These are phyloP conservation scores for Cercophora newfieldiana DNA, from an alignment of 495 filamentous ascomycete species.

Conservation along the genomic window DNA sequence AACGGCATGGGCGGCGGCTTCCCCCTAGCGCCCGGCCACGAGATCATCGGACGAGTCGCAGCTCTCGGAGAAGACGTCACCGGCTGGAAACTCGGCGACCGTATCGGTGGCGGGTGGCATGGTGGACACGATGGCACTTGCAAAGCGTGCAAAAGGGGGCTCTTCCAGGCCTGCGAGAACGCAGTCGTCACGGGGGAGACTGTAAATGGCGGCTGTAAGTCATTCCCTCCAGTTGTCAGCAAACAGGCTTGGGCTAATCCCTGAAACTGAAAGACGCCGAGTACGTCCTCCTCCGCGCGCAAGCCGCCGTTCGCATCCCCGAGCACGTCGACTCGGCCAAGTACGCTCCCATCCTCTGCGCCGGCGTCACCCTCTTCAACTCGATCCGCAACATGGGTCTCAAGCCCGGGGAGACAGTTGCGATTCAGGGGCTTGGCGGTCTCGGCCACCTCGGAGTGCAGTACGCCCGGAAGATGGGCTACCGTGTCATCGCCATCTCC, in stretches of 20 bases:
- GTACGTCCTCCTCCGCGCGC: conserved; percentile 61
- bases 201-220: conserved; percentile 17
- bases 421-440: conserved; percentile 65
- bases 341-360: conserved; percentile 68
- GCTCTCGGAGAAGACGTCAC: conserved; percentile 61
- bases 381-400: conserved; percentile 62
- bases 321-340: conserved; percentile 56
- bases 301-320: conserved; percentile 63
- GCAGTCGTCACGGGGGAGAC: conserved; percentile 53
- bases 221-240: neutral
- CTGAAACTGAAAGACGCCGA: conserved; percentile 56
- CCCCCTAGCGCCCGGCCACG: conserved; percentile 52
- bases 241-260: neutral
- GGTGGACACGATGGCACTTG: conserved; percentile 30
- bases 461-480: conserved; percentile 66
- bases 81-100: conserved; percentile 46
- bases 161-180: conserved; percentile 57
- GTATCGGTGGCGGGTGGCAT: conserved; percentile 43
- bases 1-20: conserved; percentile 70
- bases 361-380: conserved; percentile 73
- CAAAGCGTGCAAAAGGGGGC: conserved; percentile 37
- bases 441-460: conserved; percentile 69
- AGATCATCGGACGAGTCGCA: conserved; percentile 51
- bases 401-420: conserved; percentile 57
- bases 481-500: conserved; percentile 65